phyloP scores from a whole-genome alignment of 306 rosid species.

The Trifolium fragiferum region DNA sequence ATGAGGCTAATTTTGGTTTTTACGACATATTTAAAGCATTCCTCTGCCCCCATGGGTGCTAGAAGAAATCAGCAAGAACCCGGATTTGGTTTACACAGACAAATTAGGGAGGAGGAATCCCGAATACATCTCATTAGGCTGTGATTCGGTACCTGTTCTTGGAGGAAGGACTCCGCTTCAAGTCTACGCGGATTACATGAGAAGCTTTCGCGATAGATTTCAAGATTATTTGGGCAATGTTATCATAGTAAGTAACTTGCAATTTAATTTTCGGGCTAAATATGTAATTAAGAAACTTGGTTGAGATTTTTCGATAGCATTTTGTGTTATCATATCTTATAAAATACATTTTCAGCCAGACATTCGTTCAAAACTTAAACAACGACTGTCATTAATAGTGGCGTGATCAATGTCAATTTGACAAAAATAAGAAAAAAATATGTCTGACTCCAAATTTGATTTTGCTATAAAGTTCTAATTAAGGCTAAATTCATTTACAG shows the following conservation, averaged over 20 bases:
- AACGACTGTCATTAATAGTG: too few species aligned
- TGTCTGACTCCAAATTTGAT: too few species aligned
- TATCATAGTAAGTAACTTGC: constrained; percentile 58
- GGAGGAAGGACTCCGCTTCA: constrained; percentile 87
- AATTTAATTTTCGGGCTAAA: not conserved
- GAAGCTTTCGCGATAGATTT: constrained; percentile 82
- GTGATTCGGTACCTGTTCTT: constrained; percentile 84
- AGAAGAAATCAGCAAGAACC: constrained; percentile 77
- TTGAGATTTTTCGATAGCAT: not conserved
- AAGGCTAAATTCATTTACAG: constrained; percentile 47
- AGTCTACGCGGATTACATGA: constrained; percentile 83
- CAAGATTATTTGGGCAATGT: constrained; percentile 66
- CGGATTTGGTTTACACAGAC: constrained; percentile 86
- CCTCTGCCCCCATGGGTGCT: constrained; percentile 91
- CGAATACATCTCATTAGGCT: constrained; percentile 82
- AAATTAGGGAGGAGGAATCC: constrained; percentile 83
- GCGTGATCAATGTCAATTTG: too few species aligned
- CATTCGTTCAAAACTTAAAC: too few species aligned
- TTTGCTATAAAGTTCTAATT: not conserved
- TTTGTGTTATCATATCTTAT: not conserved
- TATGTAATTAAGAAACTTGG: not conserved
- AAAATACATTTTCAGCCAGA: too few species aligned
- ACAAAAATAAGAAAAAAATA: too few species aligned
- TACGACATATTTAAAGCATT: constrained; percentile 55
- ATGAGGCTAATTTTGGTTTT: not conserved